Percentiles rank a stretch among this genome's conserved stretches.
phyloP scores from a whole-genome alignment of 2,329 filamentous ascomycete genomes.

The Fusarium oxysporum region DNA sequence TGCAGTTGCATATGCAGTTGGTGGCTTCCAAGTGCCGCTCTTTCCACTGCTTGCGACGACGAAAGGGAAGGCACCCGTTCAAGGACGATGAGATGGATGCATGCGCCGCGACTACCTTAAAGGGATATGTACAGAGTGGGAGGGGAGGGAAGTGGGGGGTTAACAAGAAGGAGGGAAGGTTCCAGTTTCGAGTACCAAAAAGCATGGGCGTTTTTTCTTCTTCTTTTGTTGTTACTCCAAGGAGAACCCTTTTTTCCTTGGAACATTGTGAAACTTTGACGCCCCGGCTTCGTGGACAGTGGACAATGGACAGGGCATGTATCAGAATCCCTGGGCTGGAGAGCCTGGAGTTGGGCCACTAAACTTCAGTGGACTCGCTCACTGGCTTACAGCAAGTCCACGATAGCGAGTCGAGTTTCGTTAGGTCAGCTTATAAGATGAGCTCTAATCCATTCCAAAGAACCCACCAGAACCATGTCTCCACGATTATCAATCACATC shows the following conservation, averaged over 20 bases:
- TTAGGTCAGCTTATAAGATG: conserved; percentile 2
- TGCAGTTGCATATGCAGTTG: conserved; percentile 4
- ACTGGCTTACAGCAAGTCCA: conserved; percentile 21
- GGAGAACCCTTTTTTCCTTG: conserved; percentile 15
- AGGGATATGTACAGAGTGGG: background rate
- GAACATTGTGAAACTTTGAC: conserved; percentile 34
- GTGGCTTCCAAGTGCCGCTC: conserved; percentile 14
- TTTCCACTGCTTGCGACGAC: conserved; percentile 28
- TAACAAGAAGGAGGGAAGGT: conserved; percentile 27
- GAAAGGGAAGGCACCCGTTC: conserved; percentile 9
- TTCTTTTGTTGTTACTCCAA: background rate
- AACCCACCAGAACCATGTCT: conserved; percentile 29
- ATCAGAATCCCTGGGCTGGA: conserved; percentile 20
- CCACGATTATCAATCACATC: conserved; percentile 31
- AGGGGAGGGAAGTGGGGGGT: conserved; percentile 14
- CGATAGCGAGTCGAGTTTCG: background rate
- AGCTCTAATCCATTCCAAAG: conserved; percentile 14
- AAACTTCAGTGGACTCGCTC: conserved; percentile 4
- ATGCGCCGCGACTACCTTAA: conserved; percentile 12
- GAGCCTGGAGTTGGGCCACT: background rate
- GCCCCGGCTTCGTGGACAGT: conserved; percentile 20
- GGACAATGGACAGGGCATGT: conserved; percentile 22
- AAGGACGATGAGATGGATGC: background rate
- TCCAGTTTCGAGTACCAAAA: conserved; percentile 24
- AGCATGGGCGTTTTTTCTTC: conserved; percentile 23